Evolutionary conservation across 148 eudicot genomes (phyloP).

Genomic region (Dysphania ambrosioides): DNA sequence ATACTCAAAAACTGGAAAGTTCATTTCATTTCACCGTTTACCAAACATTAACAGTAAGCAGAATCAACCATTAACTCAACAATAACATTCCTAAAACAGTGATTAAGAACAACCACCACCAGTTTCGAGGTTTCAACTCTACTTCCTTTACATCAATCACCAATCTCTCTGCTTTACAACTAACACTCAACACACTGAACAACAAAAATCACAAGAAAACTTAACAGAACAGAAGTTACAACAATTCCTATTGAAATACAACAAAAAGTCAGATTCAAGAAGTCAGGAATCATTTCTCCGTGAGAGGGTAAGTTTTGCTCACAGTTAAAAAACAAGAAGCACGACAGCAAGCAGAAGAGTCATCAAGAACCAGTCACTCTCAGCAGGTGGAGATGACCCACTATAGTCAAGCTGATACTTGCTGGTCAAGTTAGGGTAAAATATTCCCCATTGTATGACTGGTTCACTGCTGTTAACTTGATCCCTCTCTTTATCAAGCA

Average conservation of each 20-base stretch:
- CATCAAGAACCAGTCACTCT: neutral
- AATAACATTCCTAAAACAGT: neutral
- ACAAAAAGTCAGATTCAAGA: neutral
- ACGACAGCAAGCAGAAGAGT: neutral
- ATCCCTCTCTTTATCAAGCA: constrained; percentile 46
- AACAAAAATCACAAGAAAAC: neutral
- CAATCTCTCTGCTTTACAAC: neutral
- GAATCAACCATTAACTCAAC: constrained; percentile 5
- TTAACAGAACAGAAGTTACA: neutral
- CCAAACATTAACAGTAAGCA: neutral
- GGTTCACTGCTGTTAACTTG: neutral
- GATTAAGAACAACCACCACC: neutral
- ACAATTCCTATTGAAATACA: neutral
- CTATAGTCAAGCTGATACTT: constrained; percentile 46
- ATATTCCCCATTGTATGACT: constrained; percentile 34
- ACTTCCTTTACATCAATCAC: neutral
- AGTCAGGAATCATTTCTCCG: neutral
- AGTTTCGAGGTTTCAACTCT: too few relatives aligned
- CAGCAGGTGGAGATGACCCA: neutral
- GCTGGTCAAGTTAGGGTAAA: constrained; percentile 52
- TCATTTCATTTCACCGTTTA: neutral
- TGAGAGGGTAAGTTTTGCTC: neutral
- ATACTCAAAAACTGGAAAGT: neutral
- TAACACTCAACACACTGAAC: neutral
- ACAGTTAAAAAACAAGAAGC: constrained; percentile 2